Evolutionary conservation across 2,329 filamentous ascomycete species (phyloP).

Genomic region (Colletotrichum navitas): DNA sequence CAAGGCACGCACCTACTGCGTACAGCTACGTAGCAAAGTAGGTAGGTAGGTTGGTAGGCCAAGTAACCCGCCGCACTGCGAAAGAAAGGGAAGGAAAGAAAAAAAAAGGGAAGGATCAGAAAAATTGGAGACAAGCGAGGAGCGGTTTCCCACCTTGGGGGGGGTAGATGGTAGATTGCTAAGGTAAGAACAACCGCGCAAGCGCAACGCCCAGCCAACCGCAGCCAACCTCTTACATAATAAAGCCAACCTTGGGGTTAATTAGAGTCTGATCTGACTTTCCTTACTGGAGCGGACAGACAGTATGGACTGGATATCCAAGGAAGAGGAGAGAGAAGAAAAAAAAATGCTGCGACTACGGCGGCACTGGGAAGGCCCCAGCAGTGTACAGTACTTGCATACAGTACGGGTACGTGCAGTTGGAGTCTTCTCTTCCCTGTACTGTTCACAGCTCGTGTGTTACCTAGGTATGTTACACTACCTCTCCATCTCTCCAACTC

Average conservation of each 20-base stretch:
- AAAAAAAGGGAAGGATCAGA: neutral
- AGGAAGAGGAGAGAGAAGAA: too few species aligned
- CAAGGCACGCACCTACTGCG: neutral
- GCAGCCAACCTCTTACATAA: slow-evolving; percentile 42
- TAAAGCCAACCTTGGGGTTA: slow-evolving; percentile 33
- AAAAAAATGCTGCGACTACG: slow-evolving; percentile 10
- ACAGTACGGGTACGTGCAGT: neutral
- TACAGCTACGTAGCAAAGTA: neutral
- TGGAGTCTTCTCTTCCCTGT: neutral
- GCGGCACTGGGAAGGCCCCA: slow-evolving; percentile 19
- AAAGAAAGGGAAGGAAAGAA: neutral
- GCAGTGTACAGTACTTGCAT: neutral
- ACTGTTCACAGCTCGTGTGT: neutral
- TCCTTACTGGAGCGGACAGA: neutral
- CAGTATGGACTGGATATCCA: neutral
- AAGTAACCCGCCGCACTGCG: too few species aligned
- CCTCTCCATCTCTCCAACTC: neutral
- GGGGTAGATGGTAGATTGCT: too few species aligned
- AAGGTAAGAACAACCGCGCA: slow-evolving; percentile 37
- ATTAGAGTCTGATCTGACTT: neutral
- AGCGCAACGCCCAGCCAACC: slow-evolving; percentile 37
- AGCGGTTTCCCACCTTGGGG: slow-evolving; percentile 25
- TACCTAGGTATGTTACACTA: too few species aligned
- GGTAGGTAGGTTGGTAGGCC: slow-evolving; percentile 9
- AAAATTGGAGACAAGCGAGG: slow-evolving; percentile 28